Percentiles rank a stretch among this genome's conserved stretches.
phyloP scores from a whole-genome alignment of 805 yeast genomes.

The Metschnikowia proteae region DNA sequence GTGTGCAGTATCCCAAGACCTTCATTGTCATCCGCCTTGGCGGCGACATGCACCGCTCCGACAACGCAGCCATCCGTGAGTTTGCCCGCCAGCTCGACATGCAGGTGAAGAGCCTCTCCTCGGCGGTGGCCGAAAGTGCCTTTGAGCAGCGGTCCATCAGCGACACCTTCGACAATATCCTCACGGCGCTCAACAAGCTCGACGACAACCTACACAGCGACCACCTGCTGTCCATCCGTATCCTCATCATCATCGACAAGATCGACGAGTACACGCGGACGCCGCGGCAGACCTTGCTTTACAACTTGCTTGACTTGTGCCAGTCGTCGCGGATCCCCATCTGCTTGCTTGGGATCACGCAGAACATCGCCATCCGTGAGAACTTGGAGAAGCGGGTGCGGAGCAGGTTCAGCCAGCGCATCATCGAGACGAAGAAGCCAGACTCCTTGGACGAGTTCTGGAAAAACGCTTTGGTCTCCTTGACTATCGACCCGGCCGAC shows the following conservation, averaged over 20 bases:
- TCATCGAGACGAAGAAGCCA: slow-evolving; percentile 57
- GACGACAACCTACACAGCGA: slow-evolving; percentile 19
- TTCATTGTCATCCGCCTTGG: slow-evolving; percentile 63
- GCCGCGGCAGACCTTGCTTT: slow-evolving; percentile 76
- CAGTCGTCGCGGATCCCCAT: slow-evolving; percentile 69
- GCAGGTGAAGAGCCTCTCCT: slow-evolving; percentile 18
- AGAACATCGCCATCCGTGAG: slow-evolving; percentile 73
- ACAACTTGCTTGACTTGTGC: slow-evolving; percentile 83
- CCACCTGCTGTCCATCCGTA: slow-evolving; percentile 39
- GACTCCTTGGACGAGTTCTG: slow-evolving; percentile 47
- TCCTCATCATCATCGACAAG: slow-evolving; percentile 80
- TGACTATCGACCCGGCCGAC: slow-evolving; percentile 25
- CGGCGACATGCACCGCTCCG: slow-evolving; percentile 72
- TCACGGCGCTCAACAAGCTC: slow-evolving; percentile 47
- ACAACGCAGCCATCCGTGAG: slow-evolving; percentile 73
- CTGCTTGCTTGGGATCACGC: slow-evolving; percentile 75
- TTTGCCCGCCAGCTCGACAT: slow-evolving; percentile 79
- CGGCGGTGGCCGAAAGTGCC: slow-evolving; percentile 15
- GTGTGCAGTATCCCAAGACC: slow-evolving; percentile 39
- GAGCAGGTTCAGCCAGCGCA: slow-evolving; percentile 81
- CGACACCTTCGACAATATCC: slow-evolving; percentile 58
- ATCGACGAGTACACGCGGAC: slow-evolving; percentile 73
- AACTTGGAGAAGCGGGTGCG: slow-evolving; percentile 86
- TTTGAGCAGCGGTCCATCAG: slow-evolving; percentile 53
- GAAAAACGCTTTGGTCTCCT: slow-evolving; percentile 40